A percentile compares a stretch with the other conserved stretches of the same genome.
Evolutionary conservation across 1,284 basidiomycete species (phyloP).

Genomic region (Sporisorium graminicola): DNA sequence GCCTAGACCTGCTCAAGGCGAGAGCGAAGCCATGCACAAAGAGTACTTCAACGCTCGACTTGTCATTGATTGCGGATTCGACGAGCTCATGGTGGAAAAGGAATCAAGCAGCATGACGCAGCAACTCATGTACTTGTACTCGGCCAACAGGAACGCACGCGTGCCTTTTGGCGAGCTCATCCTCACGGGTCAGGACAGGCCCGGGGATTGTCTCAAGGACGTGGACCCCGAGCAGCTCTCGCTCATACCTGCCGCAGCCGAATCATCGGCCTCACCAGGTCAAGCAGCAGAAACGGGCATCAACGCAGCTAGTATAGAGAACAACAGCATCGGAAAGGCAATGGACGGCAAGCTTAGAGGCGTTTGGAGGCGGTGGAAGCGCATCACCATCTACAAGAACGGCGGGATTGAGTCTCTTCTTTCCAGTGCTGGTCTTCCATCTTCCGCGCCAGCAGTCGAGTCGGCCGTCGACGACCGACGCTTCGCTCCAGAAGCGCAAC

Average conservation of each 20-base stretch:
- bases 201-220: conserved; percentile 25
- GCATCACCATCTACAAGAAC: conserved; percentile 84
- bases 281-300: not conserved
- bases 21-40: conserved; percentile 68
- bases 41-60: conserved; percentile 76
- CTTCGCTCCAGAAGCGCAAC: conserved; percentile 10
- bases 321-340: conserved; percentile 78
- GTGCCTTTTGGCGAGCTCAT: conserved; percentile 80
- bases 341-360: conserved; percentile 81
- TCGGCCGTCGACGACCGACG: not conserved
- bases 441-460: not conserved
- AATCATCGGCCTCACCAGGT: not conserved
- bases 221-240: conserved; percentile 33
- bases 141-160: conserved; percentile 80
- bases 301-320: conserved; percentile 53
- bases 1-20: conserved; percentile 57
- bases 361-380: conserved; percentile 82
- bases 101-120: conserved; percentile 88
- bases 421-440: not conserved
- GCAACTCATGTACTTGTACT: conserved; percentile 90
- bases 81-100: conserved; percentile 94
- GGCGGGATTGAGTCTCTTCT: conserved; percentile 58
- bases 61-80: conserved; percentile 92
- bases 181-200: conserved; percentile 78
- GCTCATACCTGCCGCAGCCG: conserved; percentile 13